phyloP scores from a whole-genome alignment of 1,284 basidiomycete species.

The Cutaneotrichosporon mucoides region DNA sequence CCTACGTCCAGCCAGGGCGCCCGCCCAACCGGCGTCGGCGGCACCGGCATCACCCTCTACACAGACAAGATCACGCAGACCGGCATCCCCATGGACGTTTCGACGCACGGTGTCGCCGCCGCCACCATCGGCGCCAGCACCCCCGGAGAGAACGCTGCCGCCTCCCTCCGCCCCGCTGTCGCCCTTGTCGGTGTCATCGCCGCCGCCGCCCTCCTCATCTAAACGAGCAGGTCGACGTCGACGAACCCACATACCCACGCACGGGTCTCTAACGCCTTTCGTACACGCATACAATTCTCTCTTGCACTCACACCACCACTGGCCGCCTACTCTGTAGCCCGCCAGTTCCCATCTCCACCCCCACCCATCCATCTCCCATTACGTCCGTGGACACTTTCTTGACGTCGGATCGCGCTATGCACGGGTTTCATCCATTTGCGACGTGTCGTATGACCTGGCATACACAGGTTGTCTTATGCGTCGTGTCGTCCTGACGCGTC shows the following conservation, averaged over 20 bases:
- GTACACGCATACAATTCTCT: conserved; percentile 1
- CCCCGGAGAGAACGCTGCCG: not conserved
- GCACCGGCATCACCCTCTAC: conserved; percentile 20
- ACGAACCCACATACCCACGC: too few species aligned
- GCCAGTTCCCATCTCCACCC: not conserved
- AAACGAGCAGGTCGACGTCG: not conserved
- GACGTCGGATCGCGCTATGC: conserved; percentile 1
- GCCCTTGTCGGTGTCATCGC: conserved; percentile 5
- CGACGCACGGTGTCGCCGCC: conserved; percentile 10
- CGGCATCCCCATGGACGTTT: conserved; percentile 9
- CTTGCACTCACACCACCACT: conserved; percentile 1
- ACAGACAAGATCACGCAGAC: conserved; percentile 6
- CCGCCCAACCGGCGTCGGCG: conserved; percentile 6
- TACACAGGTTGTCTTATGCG: too few species aligned
- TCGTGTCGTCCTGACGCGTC: too few species aligned
- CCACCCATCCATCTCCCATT: not conserved
- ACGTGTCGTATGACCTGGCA: not conserved
- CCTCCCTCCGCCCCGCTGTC: not conserved
- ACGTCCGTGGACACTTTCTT: not conserved
- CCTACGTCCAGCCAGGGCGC: not conserved
- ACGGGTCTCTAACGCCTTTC: not conserved
- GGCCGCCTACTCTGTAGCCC: not conserved
- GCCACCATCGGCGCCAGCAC: conserved; percentile 29
- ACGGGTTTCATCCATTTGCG: not conserved
- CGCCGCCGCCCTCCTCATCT: conserved; percentile 7